Base-by-base conservation (phyloP, 2,329 filamentous ascomycete species). In the Scleromitrula shiraiana region DNA sequence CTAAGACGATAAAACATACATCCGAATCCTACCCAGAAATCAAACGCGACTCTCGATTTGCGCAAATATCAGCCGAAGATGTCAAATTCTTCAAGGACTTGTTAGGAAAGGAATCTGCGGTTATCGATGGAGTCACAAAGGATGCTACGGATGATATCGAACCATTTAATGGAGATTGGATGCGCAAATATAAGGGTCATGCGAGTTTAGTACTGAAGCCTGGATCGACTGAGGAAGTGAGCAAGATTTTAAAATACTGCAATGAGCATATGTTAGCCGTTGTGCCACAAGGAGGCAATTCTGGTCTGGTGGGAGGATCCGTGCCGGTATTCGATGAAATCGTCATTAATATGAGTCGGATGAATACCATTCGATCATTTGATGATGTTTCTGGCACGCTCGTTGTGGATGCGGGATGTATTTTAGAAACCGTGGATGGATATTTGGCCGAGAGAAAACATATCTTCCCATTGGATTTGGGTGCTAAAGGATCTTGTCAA, bases 261-360 rank as follows among this genome's bases (percentile, higher is more conserved):
- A 97, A 97, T 67, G 83, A 94, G 59, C 83, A 91, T 60, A 80
- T 82, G 70, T 77, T 98, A 54, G 93, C 93, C 19, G 90, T 98
- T 3, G 93, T 97, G 36, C 93, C 93, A 0, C 93, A 98, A 69
- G 94, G 94, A 56, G 93, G 93, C 49, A 98, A 98, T 68, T 95
- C 93, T 2, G 94, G 93, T 6, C 76, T 98, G 27, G 93, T 98
- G 2, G 94, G 93, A 50, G 93, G 93, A 41, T 95, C 88, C 0
- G 87, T 98, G 23, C 93, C 94, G 1, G 89, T 98, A 17, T 98
- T 97, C 64, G 94, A 98, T 65, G 94, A 98, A 74, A 95, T 98
- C 58, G 86, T 98, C 59, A 77, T 98, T 71, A 95, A 83, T 68
- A 82, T 93, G 65, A 77, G 80, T 56, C 85, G 88, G 55, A 93